A percentile compares a stretch with the other conserved stretches of the same genome.
Evolutionary conservation across 768 basidiomycete genomes (phyloP).

Genomic region (Calocybe indica): DNA sequence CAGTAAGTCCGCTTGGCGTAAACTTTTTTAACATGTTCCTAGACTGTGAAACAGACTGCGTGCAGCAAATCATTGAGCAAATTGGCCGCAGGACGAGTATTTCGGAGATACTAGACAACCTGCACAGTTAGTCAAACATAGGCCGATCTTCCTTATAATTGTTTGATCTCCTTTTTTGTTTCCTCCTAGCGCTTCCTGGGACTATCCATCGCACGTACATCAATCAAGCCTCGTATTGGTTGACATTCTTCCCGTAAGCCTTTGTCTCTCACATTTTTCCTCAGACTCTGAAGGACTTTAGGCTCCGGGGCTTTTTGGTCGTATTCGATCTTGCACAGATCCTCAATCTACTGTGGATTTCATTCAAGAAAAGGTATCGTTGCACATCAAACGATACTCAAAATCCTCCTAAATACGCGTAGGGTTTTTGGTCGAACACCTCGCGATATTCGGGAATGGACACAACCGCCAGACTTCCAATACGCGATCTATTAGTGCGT

Average conservation of each 20-base stretch:
- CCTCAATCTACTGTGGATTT: conserved; percentile 80
- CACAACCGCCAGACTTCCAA: conserved; percentile 85
- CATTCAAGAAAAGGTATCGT: conserved; percentile 74
- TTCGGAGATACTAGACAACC: conserved; percentile 37
- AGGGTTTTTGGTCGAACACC: conserved; percentile 86
- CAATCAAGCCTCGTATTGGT: conserved; percentile 86
- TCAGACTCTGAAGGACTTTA: conserved; percentile 16
- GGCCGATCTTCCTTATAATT: neutral
- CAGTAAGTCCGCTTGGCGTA: conserved; percentile 58
- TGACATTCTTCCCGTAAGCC: conserved; percentile 90
- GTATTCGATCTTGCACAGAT: conserved; percentile 96
- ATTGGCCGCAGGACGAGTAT: conserved; percentile 40
- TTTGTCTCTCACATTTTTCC: neutral
- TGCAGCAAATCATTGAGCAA: conserved; percentile 36
- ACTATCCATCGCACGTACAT: conserved; percentile 86
- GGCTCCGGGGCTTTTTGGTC: conserved; percentile 89
- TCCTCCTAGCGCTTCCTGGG: conserved; percentile 49
- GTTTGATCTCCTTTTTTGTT: neutral
- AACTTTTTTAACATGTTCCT: neutral
- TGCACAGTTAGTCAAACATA: conserved; percentile 32
- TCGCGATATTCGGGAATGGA: conserved; percentile 86
- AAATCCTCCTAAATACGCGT: neutral
- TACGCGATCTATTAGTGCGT: conserved; percentile 81
- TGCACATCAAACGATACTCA: neutral
- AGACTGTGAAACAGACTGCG: conserved; percentile 24